Base-by-base conservation (phyloP, 345 rosid genomes). In the Eucalyptus melliodora region DNA sequence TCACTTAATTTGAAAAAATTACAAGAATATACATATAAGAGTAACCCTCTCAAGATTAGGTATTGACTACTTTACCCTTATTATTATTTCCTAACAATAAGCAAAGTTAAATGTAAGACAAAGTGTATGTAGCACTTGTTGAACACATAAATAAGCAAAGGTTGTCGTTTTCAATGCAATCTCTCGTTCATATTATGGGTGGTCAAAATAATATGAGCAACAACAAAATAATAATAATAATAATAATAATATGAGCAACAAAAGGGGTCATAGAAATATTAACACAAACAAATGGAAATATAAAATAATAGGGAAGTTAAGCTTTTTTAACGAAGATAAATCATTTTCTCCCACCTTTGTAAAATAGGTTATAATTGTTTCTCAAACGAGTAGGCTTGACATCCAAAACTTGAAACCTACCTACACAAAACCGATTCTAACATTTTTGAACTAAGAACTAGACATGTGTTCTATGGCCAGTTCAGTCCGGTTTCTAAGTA, bases 381-480 rank as follows among this genome's bases (percentile, higher is more conserved):
- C 1, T 27, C 16, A 12, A 30, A 13, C 6, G 16, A 14, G 4
- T 62, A 30, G 9, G 34, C 15, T 62, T 13, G 15, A 27, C 69
- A 62, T 30, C 31, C 16, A 62, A 3, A 62, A 62, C 31, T 62
- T 30, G 1, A 62, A 12, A 27, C 34, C 69, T 60, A 13, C 15
- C 1, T 30, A 2, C 9, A 62, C 8, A 27, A 27, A 6, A 62
- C 2, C 0, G 1, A 2, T 30, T 27, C 69, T 30, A 62, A 13
- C 6, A 5, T 27, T 62, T 62, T 27, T 27, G 0, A 62, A 62
- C 9, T 1, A 1, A 14, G n/a, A 62, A 62, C 69, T 0, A 27
- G 0, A 62, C 16, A 12, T 6, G 16, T 62, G 24, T 62, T 6
- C 34, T 3, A 12, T 60, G 16, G 16, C 69, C 2, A 13, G 1